A percentile compares a stretch with the other conserved stretches of the same genome.
These are phyloP conservation scores for Tephrocybe rancida DNA, from an alignment of 768 basidiomycete species.

Conservation along the genomic window DNA sequence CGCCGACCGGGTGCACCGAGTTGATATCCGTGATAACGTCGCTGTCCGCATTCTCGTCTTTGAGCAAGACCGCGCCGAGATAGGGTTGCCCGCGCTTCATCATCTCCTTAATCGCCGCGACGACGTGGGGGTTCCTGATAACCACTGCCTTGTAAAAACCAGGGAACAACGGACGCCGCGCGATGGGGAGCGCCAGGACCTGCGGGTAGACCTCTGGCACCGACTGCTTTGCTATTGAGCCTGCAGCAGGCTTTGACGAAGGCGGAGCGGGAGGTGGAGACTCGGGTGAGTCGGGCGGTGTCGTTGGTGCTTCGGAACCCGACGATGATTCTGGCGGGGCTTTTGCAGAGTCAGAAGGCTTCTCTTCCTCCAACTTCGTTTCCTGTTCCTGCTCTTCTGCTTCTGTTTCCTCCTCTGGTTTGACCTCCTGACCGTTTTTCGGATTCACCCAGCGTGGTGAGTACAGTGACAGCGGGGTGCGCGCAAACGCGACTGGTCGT, in stretches of 20 bases:
- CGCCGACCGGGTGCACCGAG: constrained; percentile 90
- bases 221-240: constrained; percentile 78
- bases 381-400: constrained; percentile 8
- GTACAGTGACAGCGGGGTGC: constrained; percentile 11
- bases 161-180: constrained; percentile 92
- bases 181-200: constrained; percentile 93
- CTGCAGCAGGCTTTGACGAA: constrained; percentile 30
- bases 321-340: constrained; percentile 19
- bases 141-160: constrained; percentile 99
- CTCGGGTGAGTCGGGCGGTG: constrained; percentile 21
- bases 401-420: constrained; percentile 14
- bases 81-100: constrained; percentile 97
- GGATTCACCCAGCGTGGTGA: constrained; percentile 25
- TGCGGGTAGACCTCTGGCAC: constrained; percentile 93
- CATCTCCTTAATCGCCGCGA: constrained; percentile 94
- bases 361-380: constrained; percentile 13
- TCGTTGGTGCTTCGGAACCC: constrained; percentile 17
- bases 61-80: constrained; percentile 94
- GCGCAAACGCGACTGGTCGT: constrained; percentile 11
- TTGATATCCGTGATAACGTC: constrained; percentile 90
- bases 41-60: constrained; percentile 90
- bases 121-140: constrained; percentile 86
- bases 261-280: constrained; percentile 18
- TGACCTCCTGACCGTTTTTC: constrained; percentile 19
- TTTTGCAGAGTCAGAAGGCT: constrained; percentile 14